Evolutionary conservation across 2,329 filamentous ascomycete genomes (phyloP).

Genomic region (Botryotinia globosa): DNA sequence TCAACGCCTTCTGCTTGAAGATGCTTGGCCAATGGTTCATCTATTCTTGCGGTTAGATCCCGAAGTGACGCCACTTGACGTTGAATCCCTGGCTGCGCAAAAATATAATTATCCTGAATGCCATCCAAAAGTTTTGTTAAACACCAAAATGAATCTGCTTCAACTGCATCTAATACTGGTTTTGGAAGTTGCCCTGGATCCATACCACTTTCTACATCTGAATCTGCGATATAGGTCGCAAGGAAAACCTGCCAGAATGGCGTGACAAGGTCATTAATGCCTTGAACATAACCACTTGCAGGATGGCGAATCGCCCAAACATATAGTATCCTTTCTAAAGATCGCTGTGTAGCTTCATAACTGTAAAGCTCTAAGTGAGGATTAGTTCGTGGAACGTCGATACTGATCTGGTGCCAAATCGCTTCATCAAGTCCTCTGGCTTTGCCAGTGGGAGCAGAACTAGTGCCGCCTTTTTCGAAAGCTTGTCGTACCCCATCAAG

Average conservation of each 20-base stretch:
- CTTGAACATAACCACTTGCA: constrained; percentile 95
- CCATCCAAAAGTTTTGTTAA: constrained; percentile 96
- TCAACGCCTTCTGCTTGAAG: constrained; percentile 89
- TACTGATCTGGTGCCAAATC: constrained; percentile 99
- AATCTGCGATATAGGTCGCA: constrained; percentile 90
- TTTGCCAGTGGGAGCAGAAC: constrained; percentile 45
- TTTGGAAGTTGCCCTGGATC: constrained; percentile 91
- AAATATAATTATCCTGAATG: constrained; percentile 98
- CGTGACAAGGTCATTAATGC: constrained; percentile 96
- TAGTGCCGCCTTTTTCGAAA: constrained; percentile 62
- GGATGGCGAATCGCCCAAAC: constrained; percentile 97
- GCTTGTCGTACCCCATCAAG: constrained; percentile 80
- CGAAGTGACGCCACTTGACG: constrained; percentile 85
- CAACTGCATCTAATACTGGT: constrained; percentile 89
- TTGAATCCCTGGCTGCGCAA: constrained; percentile 94
- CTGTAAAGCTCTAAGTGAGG: constrained; percentile 93
- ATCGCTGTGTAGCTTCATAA: constrained; percentile 93
- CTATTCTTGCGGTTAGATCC: constrained; percentile 88
- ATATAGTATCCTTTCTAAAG: constrained; percentile 90
- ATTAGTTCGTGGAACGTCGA: constrained; percentile 94
- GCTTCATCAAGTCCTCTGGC: constrained; percentile 80
- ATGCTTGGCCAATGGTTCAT: constrained; percentile 79
- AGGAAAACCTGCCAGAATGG: constrained; percentile 98
- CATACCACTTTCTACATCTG: constrained; percentile 90
- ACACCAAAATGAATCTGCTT: constrained; percentile 98